Conservation (phyloP, 2,329 filamentous ascomycete species). For the Domatiomyces globalis region DNA sequence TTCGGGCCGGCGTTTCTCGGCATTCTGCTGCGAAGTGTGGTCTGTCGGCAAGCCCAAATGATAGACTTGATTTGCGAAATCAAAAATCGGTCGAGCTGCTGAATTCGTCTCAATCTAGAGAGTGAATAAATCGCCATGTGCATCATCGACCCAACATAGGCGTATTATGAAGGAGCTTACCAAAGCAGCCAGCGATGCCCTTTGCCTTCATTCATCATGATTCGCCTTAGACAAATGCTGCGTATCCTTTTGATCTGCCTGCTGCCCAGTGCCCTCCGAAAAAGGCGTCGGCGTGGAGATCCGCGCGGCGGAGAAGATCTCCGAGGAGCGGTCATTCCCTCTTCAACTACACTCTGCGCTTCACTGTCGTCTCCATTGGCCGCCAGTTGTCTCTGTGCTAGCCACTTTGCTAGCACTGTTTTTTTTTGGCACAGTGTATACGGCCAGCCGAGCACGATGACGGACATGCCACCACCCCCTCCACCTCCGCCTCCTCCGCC, state of each 20-base stretch:
- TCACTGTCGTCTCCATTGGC: not conserved
- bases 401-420: not conserved
- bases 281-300: not conserved
- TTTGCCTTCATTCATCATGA: no score
- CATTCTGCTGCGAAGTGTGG: constrained; percentile 1
- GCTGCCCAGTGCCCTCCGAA: no score
- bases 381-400: not conserved
- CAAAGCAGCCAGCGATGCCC: no score
- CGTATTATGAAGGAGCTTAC: no score
- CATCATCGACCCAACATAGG: not conserved
- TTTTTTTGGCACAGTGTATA: not conserved
- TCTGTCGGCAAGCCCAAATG: not conserved
- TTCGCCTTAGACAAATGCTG: no score
- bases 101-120: not conserved
- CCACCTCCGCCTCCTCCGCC: not conserved
- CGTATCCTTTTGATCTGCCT: no score
- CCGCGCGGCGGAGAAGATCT: not conserved
- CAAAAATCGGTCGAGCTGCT: not conserved
- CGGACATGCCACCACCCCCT: not conserved
- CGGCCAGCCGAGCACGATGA: not conserved
- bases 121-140: not conserved
- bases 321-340: not conserved
- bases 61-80: not conserved
- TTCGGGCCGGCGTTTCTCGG: not conserved
- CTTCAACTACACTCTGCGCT: not conserved